phyloP scores from a whole-genome alignment of 2,329 filamentous ascomycete genomes.

The Pseudogymnoascus pannorum region DNA sequence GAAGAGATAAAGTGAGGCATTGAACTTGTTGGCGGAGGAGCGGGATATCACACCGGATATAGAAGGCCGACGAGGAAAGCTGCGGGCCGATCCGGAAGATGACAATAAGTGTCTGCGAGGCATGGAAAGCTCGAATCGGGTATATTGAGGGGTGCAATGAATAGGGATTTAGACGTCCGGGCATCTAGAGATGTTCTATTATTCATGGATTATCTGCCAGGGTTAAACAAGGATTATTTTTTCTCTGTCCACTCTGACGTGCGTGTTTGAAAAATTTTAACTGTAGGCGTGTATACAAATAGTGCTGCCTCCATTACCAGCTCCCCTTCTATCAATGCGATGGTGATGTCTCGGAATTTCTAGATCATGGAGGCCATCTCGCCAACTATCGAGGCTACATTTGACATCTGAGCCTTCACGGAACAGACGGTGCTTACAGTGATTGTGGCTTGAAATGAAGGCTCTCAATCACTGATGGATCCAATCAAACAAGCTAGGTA shows the following conservation, averaged over 20 bases:
- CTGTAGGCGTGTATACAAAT: background rate
- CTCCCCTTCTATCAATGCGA: background rate
- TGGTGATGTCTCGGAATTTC: background rate
- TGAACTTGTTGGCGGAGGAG: background rate
- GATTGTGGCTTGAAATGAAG: background rate
- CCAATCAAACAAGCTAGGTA: background rate
- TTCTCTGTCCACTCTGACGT: background rate
- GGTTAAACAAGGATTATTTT: no score
- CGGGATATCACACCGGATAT: background rate
- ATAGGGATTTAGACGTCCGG: conserved; percentile 1
- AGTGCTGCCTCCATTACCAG: background rate
- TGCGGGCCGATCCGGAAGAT: background rate
- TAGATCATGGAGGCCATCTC: background rate
- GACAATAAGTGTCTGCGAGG: background rate
- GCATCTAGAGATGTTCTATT: conserved; percentile 9
- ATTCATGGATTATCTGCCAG: conserved; percentile 2
- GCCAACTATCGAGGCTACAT: background rate
- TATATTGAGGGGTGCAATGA: background rate
- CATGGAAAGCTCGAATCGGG: background rate
- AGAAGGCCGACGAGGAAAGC: background rate
- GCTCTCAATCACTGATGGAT: background rate
- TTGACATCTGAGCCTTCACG: background rate
- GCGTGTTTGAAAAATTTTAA: background rate
- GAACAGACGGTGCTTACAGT: background rate
- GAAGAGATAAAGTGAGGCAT: background rate